These are phyloP conservation scores for Pyracantha coccinea DNA, from an alignment of 331 rosid genomes.

Conservation along the genomic window DNA sequence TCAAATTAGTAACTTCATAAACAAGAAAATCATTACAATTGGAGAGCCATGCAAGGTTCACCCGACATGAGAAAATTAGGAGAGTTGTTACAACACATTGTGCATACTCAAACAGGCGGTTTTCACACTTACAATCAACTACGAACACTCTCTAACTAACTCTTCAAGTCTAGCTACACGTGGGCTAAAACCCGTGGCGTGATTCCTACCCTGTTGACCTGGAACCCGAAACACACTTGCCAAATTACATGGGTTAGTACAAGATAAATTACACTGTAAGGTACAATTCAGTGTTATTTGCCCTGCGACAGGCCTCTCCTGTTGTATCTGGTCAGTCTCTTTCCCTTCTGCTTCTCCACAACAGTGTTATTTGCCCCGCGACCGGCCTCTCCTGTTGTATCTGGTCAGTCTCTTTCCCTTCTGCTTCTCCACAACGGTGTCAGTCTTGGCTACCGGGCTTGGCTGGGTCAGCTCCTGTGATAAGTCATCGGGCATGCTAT, in stretches of 20 bases:
- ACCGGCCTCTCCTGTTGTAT: slow-evolving; percentile 41
- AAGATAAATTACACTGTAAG: background rate
- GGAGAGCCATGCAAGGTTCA: background rate
- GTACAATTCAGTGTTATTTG: background rate
- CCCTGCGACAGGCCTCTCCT: slow-evolving; percentile 29
- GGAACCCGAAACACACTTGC: background rate
- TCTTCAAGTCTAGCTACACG: background rate
- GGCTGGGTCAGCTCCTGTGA: slow-evolving; percentile 23
- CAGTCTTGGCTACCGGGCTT: slow-evolving; percentile 16
- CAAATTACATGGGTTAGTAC: background rate
- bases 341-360: slow-evolving; percentile 37
- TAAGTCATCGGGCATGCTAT: slow-evolving; percentile 29
- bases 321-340: slow-evolving; percentile 37
- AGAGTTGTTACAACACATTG: background rate
- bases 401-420: slow-evolving; percentile 36
- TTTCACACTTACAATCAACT: background rate
- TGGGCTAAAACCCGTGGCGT: background rate
- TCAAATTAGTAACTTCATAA: too few relatives aligned
- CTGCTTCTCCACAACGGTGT: slow-evolving; percentile 25
- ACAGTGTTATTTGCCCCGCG: slow-evolving; percentile 10
- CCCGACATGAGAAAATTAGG: background rate
- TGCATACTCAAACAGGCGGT: background rate
- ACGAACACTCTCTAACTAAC: background rate
- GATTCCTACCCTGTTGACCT: slow-evolving; percentile 1
- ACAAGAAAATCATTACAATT: background rate